These are phyloP conservation scores for Irpex rosettiformis DNA, from an alignment of 1,284 basidiomycete species.

Conservation along the genomic window DNA sequence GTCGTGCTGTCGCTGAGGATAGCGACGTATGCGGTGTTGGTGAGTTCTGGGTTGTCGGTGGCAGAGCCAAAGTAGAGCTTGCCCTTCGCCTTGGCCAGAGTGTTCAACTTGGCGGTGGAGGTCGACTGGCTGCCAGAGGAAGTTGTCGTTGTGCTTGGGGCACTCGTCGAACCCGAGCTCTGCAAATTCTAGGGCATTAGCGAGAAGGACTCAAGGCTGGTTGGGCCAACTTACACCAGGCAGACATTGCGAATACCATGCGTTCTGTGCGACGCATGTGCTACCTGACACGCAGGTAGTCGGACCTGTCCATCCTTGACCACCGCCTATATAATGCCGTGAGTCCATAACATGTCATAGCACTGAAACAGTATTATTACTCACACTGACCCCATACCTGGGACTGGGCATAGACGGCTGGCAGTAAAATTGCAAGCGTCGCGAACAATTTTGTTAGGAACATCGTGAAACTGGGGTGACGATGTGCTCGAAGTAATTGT, in stretches of 20 bases:
- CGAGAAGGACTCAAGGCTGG: too few relatives aligned
- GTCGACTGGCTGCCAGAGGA: conserved; percentile 17
- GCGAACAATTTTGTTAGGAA: conserved; percentile 27
- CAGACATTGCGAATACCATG: conserved; percentile 34
- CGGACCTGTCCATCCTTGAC: conserved; percentile 33
- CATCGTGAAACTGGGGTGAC: too few relatives aligned
- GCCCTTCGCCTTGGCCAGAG: conserved; percentile 43
- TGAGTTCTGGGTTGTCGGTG: conserved; percentile 53
- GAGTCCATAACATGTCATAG: not conserved
- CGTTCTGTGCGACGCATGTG: conserved; percentile 24
- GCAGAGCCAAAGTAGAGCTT: conserved; percentile 59
- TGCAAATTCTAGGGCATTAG: too few relatives aligned
- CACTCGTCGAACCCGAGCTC: conserved; percentile 6
- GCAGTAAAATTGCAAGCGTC: conserved; percentile 25
- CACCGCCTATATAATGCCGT: conserved; percentile 30
- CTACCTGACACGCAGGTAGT: conserved; percentile 34
- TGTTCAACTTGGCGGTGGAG: conserved; percentile 31
- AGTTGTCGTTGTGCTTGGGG: conserved; percentile 13
- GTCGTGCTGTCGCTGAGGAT: conserved; percentile 39
- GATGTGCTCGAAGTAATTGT: too few relatives aligned
- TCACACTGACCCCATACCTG: conserved; percentile 33
- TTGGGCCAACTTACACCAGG: conserved; percentile 24
- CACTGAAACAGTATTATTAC: conserved; percentile 9
- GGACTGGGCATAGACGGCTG: conserved; percentile 29
- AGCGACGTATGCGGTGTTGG: conserved; percentile 40